A percentile compares a stretch with the other conserved stretches of the same genome.
These are phyloP conservation scores for Penicillium sp. DNA, from an alignment of 2,329 filamentous ascomycete genomes.

Conservation along the genomic window DNA sequence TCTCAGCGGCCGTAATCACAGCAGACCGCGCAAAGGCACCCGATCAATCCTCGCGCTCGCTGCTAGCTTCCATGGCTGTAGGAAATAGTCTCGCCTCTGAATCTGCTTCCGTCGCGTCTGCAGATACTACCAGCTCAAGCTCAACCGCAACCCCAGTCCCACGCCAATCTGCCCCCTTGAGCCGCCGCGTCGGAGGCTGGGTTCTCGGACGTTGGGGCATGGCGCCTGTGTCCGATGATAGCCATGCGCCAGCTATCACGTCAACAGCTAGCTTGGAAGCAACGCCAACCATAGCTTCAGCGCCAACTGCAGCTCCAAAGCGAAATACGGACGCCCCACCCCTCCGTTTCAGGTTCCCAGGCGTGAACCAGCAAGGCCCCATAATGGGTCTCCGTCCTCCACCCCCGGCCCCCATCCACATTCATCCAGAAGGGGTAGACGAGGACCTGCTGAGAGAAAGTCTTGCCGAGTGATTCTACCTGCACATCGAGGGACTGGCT, in stretches of 20 bases:
- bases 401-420: constrained; percentile 51
- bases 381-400: constrained; percentile 65
- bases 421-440: constrained; percentile 56
- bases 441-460: constrained; percentile 57
- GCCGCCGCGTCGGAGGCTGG: constrained; percentile 60
- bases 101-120: constrained; percentile 24
- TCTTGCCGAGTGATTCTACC: constrained; percentile 41
- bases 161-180: constrained; percentile 36
- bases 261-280: constrained; percentile 7
- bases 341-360: constrained; percentile 52
- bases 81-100: constrained; percentile 13
- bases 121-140: constrained; percentile 20
- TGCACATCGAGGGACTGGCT: neutral
- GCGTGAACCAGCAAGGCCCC: constrained; percentile 72
- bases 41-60: constrained; percentile 27
- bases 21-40: constrained; percentile 27
- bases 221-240: constrained; percentile 36
- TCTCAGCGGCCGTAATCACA: constrained; percentile 36
- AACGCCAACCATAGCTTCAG: constrained; percentile 3
- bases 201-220: constrained; percentile 60
- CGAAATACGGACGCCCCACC: constrained; percentile 64
- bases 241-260: constrained; percentile 5
- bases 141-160: constrained; percentile 15
- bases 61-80: constrained; percentile 37
- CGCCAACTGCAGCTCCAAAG: constrained; percentile 36